These are phyloP conservation scores for Pseudogymnoascus sp. DNA, from an alignment of 2,329 filamentous ascomycete species.

Conservation along the genomic window DNA sequence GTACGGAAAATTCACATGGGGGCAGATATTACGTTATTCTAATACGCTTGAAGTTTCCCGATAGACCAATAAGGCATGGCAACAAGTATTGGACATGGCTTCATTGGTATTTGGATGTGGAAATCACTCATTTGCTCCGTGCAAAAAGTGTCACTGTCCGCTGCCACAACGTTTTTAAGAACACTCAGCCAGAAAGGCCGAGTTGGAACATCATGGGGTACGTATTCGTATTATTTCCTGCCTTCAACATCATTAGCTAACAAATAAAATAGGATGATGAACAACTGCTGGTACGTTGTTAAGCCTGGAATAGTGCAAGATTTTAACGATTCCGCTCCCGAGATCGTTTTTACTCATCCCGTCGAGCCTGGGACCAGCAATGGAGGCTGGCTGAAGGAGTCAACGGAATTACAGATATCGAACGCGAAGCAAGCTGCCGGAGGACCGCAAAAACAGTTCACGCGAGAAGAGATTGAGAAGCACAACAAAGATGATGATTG, in stretches of 20 bases:
- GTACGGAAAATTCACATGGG: neutral
- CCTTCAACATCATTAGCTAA: neutral
- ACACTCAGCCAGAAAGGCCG: constrained; percentile 40
- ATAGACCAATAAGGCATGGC: constrained; percentile 42
- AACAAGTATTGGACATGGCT: constrained; percentile 49
- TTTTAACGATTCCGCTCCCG: neutral
- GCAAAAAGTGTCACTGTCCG: constrained; percentile 39
- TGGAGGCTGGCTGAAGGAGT: constrained; percentile 46
- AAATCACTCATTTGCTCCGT: constrained; percentile 36
- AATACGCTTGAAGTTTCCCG: constrained; percentile 32
- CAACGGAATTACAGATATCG: constrained; percentile 38
- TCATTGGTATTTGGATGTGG: constrained; percentile 45
- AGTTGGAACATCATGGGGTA: constrained; percentile 42
- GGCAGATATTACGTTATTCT: constrained; percentile 20
- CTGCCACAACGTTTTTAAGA: constrained; percentile 43
- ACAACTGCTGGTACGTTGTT: constrained; percentile 44
- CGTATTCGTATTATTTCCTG: neutral
- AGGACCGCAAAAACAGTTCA: constrained; percentile 44
- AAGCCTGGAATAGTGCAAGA: constrained; percentile 30
- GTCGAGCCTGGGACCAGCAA: constrained; percentile 36
- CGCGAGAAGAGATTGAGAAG: constrained; percentile 45
- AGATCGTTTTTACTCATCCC: constrained; percentile 41
- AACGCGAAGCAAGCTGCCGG: constrained; percentile 37
- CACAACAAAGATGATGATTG: constrained; percentile 42
- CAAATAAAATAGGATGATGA: constrained; percentile 40